Percentiles rank a stretch among this genome's conserved stretches.
Conservation (phyloP, 164 flowering plant genomes). For the Umbellularia californica region DNA sequence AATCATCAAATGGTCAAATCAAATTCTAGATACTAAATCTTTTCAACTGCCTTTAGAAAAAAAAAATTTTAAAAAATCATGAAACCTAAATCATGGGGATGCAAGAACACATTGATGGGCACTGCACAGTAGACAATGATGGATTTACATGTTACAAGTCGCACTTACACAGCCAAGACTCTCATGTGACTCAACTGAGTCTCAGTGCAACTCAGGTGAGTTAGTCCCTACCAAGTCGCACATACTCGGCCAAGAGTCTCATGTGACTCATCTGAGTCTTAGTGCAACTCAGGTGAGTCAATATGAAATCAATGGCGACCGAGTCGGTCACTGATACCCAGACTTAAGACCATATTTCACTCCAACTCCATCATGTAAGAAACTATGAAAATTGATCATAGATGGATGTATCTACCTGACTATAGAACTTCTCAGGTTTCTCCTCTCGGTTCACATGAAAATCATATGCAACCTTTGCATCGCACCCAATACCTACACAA, state of each 20-base stretch:
- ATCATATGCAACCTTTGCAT: conserved; percentile 81
- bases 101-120: background rate
- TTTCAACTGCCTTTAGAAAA: background rate
- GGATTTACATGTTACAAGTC: background rate
- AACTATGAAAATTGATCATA: too few species aligned
- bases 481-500: conserved; percentile 69
- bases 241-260: too few species aligned
- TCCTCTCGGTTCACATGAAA: conserved; percentile 62
- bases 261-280: too few species aligned
- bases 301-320: too few species aligned
- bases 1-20: background rate
- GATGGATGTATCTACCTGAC: conserved; percentile 40
- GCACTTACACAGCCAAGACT: too few species aligned
- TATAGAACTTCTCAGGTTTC: conserved; percentile 60
- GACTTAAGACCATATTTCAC: too few species aligned
- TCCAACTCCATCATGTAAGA: too few species aligned
- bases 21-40: background rate
- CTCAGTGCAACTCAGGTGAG: too few species aligned
- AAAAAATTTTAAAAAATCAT: background rate
- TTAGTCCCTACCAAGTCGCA: too few species aligned
- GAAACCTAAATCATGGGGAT: background rate
- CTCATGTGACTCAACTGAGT: too few species aligned
- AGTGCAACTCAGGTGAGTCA: too few species aligned
- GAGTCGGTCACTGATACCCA: too few species aligned
- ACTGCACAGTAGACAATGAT: background rate